Base-by-base conservation (phyloP, 176 grass and related monocot genomes). In the Lolium multiflorum region DNA sequence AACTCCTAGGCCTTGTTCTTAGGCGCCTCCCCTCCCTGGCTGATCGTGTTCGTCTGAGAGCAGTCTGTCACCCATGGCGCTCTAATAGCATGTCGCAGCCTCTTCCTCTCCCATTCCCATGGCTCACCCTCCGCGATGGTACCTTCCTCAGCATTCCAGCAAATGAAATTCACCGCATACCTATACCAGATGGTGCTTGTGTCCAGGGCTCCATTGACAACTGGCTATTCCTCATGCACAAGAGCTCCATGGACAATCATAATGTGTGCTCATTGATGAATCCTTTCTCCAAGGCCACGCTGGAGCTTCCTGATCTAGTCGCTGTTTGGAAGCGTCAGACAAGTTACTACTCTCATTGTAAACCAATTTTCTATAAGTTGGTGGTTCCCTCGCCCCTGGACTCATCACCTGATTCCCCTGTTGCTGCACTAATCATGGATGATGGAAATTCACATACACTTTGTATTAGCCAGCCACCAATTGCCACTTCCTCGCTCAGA, bases 101-200 rank as follows among this genome's bases (percentile, higher is more conserved):
- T 11, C 46, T 48, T 48, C 46, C 46, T 48, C 46, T 48, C 46
- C 46, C 46, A 48, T 48, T 77, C 50, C 83, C 83, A 6, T 85
- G 83, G 83, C 62, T 78, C 35, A 37, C 9, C 11, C 83, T 85
- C 62, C 61, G 1, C 4, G 74, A 79, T 12, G 74, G 50, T 1
- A 78, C 49, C 11, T 85, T 78, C 51, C 62, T 85, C n/a, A 46
- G 24, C 62, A 25, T 85, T 25, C 22, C 60, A 63, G 60, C 20
- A 12, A 63, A 24, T 63, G 60, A 63, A 63, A 63, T 63, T 63
- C 60, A 63, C 22, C 60, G 22, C 22, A 26, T 63, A 63, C 60
- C 21, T 63, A 24, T 63, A 63, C 50, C 74, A 6, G 37, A 43
- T 0, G 50, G 31, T 6, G 76, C 77, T 48, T 14, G 14, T 11